phyloP scores from a whole-genome alignment of 2,329 filamentous ascomycete genomes.

The Talaromyces sp. region DNA sequence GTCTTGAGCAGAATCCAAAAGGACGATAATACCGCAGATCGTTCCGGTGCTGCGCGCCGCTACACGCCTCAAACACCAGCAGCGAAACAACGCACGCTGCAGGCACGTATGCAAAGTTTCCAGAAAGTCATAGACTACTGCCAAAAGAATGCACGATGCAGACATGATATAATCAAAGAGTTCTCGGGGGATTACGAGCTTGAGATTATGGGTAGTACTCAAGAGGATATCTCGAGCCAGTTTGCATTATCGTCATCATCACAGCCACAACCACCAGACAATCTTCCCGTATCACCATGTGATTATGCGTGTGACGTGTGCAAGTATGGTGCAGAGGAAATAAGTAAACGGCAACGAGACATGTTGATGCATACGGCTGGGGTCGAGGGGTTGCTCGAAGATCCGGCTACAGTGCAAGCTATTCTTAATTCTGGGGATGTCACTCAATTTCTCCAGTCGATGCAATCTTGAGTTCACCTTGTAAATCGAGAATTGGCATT shows the following conservation, averaged over 20 bases:
- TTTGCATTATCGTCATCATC: slow-evolving; percentile 23
- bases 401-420: background rate
- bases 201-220: slow-evolving; percentile 23
- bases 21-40: slow-evolving; percentile 25
- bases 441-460: background rate
- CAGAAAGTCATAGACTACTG: slow-evolving; percentile 71
- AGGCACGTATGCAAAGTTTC: slow-evolving; percentile 55
- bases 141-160: slow-evolving; percentile 66
- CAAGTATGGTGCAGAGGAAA: slow-evolving; percentile 55
- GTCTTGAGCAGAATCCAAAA: slow-evolving; percentile 50
- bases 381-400: background rate
- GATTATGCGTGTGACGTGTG: slow-evolving; percentile 75
- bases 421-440: background rate
- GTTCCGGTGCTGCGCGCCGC: slow-evolving; percentile 38
- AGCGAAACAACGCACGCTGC: slow-evolving; percentile 28
- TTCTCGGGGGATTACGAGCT: slow-evolving; percentile 66
- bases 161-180: slow-evolving; percentile 66
- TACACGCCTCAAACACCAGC: slow-evolving; percentile 37
- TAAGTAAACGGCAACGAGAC: slow-evolving; percentile 51
- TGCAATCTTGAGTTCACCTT: background rate
- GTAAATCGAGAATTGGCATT: too few relatives aligned
- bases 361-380: background rate
- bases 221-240: slow-evolving; percentile 9
- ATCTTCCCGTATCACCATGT: slow-evolving; percentile 45
- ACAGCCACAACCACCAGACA: background rate